phyloP scores from a whole-genome alignment of 1,284 basidiomycete genomes.

The Pyrrhoderma noxium region DNA sequence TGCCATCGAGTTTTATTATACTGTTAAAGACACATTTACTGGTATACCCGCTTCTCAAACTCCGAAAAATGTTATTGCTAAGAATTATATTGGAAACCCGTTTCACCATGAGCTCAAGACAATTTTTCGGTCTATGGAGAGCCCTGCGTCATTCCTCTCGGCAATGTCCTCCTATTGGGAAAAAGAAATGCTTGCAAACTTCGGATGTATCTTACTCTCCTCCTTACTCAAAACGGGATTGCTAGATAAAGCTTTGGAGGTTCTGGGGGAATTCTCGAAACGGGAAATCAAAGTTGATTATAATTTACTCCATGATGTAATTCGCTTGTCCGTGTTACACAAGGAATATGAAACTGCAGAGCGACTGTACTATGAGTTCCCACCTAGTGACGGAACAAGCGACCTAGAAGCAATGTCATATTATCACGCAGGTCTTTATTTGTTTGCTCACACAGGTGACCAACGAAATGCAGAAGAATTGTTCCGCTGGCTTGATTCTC shows the following conservation, averaged over 20 bases:
- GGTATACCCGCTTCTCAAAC: no score
- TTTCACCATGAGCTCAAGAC: conserved; percentile 1
- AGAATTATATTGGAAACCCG: no score
- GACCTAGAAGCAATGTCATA: conserved; percentile 26
- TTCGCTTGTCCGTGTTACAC: conserved; percentile 38
- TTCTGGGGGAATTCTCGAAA: conserved; percentile 36
- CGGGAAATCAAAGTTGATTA: conserved; percentile 29
- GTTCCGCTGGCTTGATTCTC: conserved; percentile 33
- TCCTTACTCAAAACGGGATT: background rate
- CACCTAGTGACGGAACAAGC: conserved; percentile 17
- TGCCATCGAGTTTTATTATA: no score
- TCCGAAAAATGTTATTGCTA: no score
- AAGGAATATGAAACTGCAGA: conserved; percentile 37
- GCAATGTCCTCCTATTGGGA: background rate
- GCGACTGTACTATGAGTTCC: conserved; percentile 29
- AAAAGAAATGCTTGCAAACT: background rate
- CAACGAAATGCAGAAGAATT: conserved; percentile 34
- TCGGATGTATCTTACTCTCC: conserved; percentile 2
- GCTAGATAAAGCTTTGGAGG: conserved; percentile 29
- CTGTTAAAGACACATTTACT: no score
- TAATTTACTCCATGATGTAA: conserved; percentile 31
- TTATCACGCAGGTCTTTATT: conserved; percentile 40
- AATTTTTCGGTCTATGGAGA: conserved; percentile 2
- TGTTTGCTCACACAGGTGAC: conserved; percentile 48
- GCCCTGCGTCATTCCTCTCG: conserved; percentile 7